phyloP scores from a whole-genome alignment of 2,329 filamentous ascomycete species.

The Trichothecium roseum region DNA sequence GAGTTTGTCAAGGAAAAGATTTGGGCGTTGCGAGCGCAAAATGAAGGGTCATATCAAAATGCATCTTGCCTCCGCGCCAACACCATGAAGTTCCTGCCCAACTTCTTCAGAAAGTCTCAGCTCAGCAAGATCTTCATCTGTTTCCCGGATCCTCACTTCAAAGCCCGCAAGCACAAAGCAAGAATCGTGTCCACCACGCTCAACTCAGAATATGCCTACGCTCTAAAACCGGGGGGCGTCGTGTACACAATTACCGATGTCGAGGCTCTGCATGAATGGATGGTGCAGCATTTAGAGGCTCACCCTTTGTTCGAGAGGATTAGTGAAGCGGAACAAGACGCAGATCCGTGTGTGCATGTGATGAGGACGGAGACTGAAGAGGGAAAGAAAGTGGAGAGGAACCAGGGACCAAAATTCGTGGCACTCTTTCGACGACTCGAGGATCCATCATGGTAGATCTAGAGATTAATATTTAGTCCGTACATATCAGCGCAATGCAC shows the following conservation, averaged over 20 bases:
- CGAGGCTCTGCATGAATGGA: slow-evolving; percentile 87
- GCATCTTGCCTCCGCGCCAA: slow-evolving; percentile 83
- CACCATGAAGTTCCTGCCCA: slow-evolving; percentile 99
- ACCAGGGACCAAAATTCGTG: slow-evolving; percentile 83
- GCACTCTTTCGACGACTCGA: slow-evolving; percentile 74
- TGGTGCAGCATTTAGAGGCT: slow-evolving; percentile 73
- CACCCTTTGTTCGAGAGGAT: slow-evolving; percentile 75
- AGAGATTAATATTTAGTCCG: neutral
- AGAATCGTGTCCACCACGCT: slow-evolving; percentile 83
- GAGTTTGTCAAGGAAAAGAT: slow-evolving; percentile 86
- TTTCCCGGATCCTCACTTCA: slow-evolving; percentile 98
- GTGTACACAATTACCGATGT: slow-evolving; percentile 98
- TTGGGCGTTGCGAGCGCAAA: slow-evolving; percentile 64
- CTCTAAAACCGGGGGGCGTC: slow-evolving; percentile 69
- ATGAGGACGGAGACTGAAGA: slow-evolving; percentile 89
- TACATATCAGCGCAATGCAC: neutral
- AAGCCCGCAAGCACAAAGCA: slow-evolving; percentile 92
- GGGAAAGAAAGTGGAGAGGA: slow-evolving; percentile 89
- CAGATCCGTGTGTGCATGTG: slow-evolving; percentile 59
- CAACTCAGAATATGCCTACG: slow-evolving; percentile 89
- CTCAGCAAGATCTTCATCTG: slow-evolving; percentile 92
- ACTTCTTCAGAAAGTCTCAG: slow-evolving; percentile 79
- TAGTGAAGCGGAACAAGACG: slow-evolving; percentile 52
- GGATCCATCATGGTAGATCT: slow-evolving; percentile 62
- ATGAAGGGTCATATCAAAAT: slow-evolving; percentile 63